A percentile compares a stretch with the other conserved stretches of the same genome.
Conservation (phyloP, 2,329 filamentous ascomycete species). For the Xylaria sp. region DNA sequence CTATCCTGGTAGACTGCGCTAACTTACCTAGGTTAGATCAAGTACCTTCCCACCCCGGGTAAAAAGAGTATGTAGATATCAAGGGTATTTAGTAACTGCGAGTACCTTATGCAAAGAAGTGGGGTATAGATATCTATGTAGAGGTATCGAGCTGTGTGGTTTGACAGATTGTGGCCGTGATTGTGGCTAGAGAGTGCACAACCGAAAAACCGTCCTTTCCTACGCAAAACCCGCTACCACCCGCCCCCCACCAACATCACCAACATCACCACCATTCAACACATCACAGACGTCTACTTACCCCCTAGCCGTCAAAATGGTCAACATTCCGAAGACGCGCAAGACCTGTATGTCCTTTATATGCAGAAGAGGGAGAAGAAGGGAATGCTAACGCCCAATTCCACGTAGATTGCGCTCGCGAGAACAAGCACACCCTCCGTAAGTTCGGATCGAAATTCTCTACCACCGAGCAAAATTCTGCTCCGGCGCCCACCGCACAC, state of each 20-base stretch:
- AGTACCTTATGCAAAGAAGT: too few relatives aligned
- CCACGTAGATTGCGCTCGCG: conserved; percentile 36
- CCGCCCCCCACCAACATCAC: conserved; percentile 34
- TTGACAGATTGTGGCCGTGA: too few relatives aligned
- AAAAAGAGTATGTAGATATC: too few relatives aligned
- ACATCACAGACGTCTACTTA: conserved; percentile 28
- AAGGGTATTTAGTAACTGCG: too few relatives aligned
- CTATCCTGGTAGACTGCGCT: too few relatives aligned
- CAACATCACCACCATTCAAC: conserved; percentile 37
- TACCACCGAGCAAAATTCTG: not conserved
- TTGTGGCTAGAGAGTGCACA: conserved; percentile 29
- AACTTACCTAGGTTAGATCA: too few relatives aligned
- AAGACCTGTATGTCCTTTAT: conserved; percentile 32
- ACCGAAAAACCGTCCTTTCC: conserved; percentile 30
- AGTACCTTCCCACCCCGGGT: too few relatives aligned
- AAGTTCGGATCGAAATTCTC: conserved; percentile 24
- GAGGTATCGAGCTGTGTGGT: too few relatives aligned
- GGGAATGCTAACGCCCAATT: conserved; percentile 18
- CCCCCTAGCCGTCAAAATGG: conserved; percentile 39
- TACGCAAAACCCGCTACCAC: conserved; percentile 20
- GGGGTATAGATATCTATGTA: too few relatives aligned
- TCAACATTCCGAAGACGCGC: conserved; percentile 43
- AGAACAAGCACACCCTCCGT: conserved; percentile 44
- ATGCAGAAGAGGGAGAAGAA: not conserved
- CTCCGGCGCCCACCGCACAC: not conserved